Conservation (phyloP, 2,329 filamentous ascomycete species). For the Coniochaeta hoffmannii region DNA sequence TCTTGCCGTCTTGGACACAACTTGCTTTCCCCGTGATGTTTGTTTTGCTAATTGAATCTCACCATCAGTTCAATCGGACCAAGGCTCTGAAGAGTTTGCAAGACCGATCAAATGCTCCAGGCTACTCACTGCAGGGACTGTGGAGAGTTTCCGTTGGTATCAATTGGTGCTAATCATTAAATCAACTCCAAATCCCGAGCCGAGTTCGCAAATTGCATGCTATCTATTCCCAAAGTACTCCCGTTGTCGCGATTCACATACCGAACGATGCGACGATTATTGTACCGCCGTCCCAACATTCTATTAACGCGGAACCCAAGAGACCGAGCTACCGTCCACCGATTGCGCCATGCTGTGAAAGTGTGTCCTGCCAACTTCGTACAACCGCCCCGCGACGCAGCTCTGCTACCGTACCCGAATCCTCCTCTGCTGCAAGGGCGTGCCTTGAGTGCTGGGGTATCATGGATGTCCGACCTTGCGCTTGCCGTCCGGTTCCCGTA, state of each 20-base stretch:
- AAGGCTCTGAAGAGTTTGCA: neutral
- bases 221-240: neutral
- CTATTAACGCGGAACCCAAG: neutral
- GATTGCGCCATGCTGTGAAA: neutral
- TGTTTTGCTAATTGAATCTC: neutral
- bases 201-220: neutral
- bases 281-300: neutral
- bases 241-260: neutral
- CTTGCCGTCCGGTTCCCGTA: neutral
- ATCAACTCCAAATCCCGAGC: neutral
- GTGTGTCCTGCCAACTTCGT: conserved; percentile 3
- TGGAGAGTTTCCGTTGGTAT: neutral
- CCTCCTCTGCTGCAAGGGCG: neutral
- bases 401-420: neutral
- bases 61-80: neutral
- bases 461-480: neutral
- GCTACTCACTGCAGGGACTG: neutral
- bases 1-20: neutral
- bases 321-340: neutral
- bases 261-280: neutral
- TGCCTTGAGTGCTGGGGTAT: conserved; percentile 3
- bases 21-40: neutral
- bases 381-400: neutral
- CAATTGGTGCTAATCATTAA: neutral
- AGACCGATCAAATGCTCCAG: neutral